Percentiles rank a stretch among this genome's conserved stretches.
phyloP scores from a whole-genome alignment of 441 rosid species.

The Syzygium syzygioides region DNA sequence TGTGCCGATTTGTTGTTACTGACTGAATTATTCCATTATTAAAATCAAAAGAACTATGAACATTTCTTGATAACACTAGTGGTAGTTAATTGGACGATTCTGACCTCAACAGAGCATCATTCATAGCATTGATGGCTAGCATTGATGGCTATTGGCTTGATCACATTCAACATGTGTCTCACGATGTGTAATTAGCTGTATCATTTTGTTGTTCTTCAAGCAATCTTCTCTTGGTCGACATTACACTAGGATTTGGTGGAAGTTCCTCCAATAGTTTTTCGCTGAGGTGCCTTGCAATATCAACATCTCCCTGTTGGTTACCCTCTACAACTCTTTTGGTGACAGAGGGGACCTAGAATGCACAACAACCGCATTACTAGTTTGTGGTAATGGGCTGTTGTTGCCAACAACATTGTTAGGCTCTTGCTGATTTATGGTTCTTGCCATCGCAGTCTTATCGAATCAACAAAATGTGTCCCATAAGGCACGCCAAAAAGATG shows the following conservation, averaged over 20 bases:
- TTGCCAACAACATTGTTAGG: neutral
- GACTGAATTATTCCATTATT: neutral
- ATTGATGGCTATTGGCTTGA: neutral
- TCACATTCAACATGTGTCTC: neutral
- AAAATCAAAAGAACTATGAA: neutral
- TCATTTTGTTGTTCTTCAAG: neutral
- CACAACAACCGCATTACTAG: neutral
- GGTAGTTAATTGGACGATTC: neutral
- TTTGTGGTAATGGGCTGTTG: neutral
- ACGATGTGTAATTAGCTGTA: neutral
- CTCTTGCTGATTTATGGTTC: neutral
- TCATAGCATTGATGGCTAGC: neutral
- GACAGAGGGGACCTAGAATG: neutral
- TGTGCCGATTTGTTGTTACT: neutral
- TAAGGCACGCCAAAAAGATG: neutral
- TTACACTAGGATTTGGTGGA: neutral
- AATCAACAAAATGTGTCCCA: neutral
- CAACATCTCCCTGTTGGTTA: neutral
- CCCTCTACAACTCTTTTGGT: neutral
- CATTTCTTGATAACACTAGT: neutral
- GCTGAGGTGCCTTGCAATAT: neutral
- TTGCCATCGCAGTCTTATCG: neutral
- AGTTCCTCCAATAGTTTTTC: neutral
- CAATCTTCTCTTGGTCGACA: neutral
- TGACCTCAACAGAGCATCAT: neutral